Percentiles rank a stretch among this genome's conserved stretches.
Evolutionary conservation across 2,329 filamentous ascomycete genomes (phyloP).

Genomic region (Escovopsis sp.): DNA sequence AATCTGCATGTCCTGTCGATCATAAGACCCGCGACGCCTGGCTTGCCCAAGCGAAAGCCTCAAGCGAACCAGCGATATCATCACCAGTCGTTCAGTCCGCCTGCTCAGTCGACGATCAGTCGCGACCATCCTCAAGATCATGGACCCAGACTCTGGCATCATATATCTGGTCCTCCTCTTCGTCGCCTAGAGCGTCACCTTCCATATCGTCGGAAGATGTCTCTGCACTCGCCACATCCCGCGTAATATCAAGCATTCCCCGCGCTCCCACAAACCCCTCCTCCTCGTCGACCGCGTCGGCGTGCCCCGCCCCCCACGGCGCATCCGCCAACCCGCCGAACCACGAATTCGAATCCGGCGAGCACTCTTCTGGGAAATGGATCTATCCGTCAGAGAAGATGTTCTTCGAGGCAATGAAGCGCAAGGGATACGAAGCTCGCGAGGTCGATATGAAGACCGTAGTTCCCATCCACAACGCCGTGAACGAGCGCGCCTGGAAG

Average conservation of each 20-base stretch:
- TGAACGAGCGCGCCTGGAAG: conserved; percentile 91
- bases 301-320: conserved; percentile 25
- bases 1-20: conserved; percentile 66
- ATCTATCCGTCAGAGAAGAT: conserved; percentile 93
- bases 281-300: conserved; percentile 17
- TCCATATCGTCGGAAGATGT: conserved; percentile 1
- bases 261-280: conserved; percentile 27
- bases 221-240: conserved; percentile 44
- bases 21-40: conserved; percentile 78
- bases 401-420: conserved; percentile 94
- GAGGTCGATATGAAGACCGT: conserved; percentile 76
- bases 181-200: conserved; percentile 11
- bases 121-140: conserved; percentile 17
- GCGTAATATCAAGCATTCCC: conserved; percentile 69
- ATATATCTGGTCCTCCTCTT: conserved; percentile 25
- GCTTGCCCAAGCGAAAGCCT: conserved; percentile 51
- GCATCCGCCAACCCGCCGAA: conserved; percentile 58
- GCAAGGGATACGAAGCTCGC: conserved; percentile 64
- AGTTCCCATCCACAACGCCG: conserved; percentile 94
- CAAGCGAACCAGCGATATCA: conserved; percentile 14
- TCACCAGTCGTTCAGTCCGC: conserved; percentile 7
- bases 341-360: conserved; percentile 62
- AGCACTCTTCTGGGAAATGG: conserved; percentile 73
- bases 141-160: conserved; percentile 30
- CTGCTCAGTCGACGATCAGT: conserved; percentile 20